These are phyloP conservation scores for Fusarium siculi DNA, from an alignment of 2,329 filamentous ascomycete species.

Conservation along the genomic window DNA sequence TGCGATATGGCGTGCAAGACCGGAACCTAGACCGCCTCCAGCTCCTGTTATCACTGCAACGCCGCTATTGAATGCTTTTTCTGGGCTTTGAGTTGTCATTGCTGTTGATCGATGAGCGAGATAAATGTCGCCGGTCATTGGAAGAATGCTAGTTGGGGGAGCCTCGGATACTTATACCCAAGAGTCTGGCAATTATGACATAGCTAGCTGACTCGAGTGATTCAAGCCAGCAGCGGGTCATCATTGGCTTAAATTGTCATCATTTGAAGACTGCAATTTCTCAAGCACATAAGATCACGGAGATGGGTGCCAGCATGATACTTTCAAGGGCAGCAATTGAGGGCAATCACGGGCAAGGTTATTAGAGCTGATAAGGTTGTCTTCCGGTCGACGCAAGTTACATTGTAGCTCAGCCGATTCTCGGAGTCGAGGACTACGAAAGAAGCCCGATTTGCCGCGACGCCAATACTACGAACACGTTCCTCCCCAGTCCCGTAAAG, in stretches of 20 bases:
- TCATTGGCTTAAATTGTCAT: rapidly evolving
- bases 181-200: background rate
- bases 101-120: rapidly evolving
- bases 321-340: rapidly evolving
- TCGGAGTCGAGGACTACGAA: too few relatives aligned
- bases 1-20: background rate
- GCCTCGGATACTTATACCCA: background rate
- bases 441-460: too few relatives aligned
- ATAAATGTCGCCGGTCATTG: rapidly evolving
- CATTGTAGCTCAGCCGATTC: background rate
- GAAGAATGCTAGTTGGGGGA: rapidly evolving
- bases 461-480: rapidly evolving
- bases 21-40: background rate
- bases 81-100: background rate
- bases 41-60: background rate
- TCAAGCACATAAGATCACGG: background rate
- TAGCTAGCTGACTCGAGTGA: background rate
- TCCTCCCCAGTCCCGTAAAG: background rate
- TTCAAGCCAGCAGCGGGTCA: rapidly evolving
- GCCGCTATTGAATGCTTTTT: background rate
- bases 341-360: too few relatives aligned
- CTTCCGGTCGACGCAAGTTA: too few relatives aligned
- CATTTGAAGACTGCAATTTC: rapidly evolving
- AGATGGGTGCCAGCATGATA: background rate
- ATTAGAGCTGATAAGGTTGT: background rate